Conservation (phyloP, 1,284 basidiomycete genomes). For the Ceratobasidium sp. region DNA sequence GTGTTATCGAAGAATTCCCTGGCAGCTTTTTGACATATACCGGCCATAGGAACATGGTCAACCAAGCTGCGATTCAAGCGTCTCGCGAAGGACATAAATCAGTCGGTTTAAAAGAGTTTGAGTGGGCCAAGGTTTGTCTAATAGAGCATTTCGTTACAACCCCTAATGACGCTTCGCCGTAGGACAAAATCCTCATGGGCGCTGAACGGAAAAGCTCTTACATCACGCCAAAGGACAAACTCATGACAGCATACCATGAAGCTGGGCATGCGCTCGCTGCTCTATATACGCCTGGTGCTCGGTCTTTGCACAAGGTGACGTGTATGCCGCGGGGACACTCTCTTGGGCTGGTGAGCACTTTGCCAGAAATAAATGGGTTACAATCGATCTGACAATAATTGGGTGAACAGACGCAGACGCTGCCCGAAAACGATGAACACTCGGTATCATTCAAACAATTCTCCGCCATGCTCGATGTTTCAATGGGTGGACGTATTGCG, state of each 20-base stretch:
- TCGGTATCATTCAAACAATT: constrained; percentile 80
- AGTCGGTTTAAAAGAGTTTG: constrained; percentile 85
- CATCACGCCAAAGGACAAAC: constrained; percentile 85
- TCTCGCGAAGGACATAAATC: constrained; percentile 79
- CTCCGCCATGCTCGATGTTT: constrained; percentile 85
- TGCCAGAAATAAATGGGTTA: constrained; percentile 5
- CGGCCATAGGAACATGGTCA: constrained; percentile 77
- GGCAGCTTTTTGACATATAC: background rate
- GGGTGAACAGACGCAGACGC: constrained; percentile 74
- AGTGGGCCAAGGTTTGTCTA: constrained; percentile 86
- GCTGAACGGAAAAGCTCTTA: constrained; percentile 89
- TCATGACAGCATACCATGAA: constrained; percentile 94
- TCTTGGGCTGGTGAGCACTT: constrained; percentile 78
- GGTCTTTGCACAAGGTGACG: constrained; percentile 95
- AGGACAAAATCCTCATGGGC: constrained; percentile 95
- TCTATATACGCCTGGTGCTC: constrained; percentile 90
- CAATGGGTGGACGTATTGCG: constrained; percentile 91
- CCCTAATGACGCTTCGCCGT: constrained; percentile 14
- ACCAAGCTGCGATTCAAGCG: constrained; percentile 89
- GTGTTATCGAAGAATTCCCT: background rate
- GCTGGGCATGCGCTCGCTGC: constrained; percentile 94
- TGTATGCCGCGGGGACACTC: constrained; percentile 94
- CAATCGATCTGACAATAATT: background rate
- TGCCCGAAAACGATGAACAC: constrained; percentile 84
- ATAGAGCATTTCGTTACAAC: background rate